These are phyloP conservation scores for Vicia faba DNA, from an alignment of 306 rosid genomes.

Conservation along the genomic window DNA sequence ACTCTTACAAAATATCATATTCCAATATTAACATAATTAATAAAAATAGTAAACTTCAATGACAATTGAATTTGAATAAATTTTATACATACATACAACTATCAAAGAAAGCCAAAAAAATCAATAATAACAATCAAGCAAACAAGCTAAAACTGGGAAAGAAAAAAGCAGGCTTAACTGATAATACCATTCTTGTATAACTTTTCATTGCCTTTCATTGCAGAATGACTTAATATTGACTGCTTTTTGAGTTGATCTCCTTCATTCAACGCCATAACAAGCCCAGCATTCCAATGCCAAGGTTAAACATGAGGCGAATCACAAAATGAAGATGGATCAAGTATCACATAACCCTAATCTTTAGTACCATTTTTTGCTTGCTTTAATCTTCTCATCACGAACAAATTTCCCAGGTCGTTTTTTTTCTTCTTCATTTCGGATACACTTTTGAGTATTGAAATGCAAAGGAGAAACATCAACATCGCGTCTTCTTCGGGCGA, in stretches of 20 bases:
- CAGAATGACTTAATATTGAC: slow-evolving; percentile 54
- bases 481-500: slow-evolving; percentile 94
- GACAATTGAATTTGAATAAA: no score
- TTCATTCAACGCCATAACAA: slow-evolving; percentile 50
- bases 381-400: slow-evolving; percentile 73
- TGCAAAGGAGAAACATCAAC: slow-evolving; percentile 68
- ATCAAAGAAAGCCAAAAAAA: slow-evolving; percentile 16
- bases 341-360: slow-evolving; percentile 83
- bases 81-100: no score
- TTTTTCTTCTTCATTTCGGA: slow-evolving; percentile 77
- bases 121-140: neutral
- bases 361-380: slow-evolving; percentile 63
- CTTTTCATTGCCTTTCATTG: slow-evolving; percentile 78
- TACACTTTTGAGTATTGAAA: slow-evolving; percentile 70
- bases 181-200: slow-evolving; percentile 67
- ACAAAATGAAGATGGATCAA: slow-evolving; percentile 60
- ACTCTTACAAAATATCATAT: no score
- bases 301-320: slow-evolving; percentile 74
- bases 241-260: slow-evolving; percentile 47
- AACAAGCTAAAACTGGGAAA: neutral
- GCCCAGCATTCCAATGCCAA: slow-evolving; percentile 69
- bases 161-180: slow-evolving; percentile 34
- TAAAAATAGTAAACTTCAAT: no score
- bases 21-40: no score
- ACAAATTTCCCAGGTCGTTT: slow-evolving; percentile 71